Conservation (phyloP, 768 basidiomycete species). For the Tricholoma furcatifolium region DNA sequence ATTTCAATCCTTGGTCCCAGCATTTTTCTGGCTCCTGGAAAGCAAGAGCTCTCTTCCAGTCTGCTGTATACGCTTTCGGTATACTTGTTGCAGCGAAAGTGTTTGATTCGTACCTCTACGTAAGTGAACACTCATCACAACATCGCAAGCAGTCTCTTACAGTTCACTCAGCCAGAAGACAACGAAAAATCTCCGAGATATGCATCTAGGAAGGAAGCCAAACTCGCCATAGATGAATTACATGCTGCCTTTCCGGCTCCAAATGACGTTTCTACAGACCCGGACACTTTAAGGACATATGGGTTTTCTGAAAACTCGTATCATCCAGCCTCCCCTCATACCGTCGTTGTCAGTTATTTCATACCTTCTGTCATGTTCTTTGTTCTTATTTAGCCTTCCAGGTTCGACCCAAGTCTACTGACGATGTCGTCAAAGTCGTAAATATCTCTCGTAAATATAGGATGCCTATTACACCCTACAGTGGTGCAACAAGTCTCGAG, state of each 20-base stretch:
- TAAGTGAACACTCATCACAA: slow-evolving; percentile 12
- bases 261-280: slow-evolving; percentile 50
- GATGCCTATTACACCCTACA: slow-evolving; percentile 78
- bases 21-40: slow-evolving; percentile 32
- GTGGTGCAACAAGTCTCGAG: slow-evolving; percentile 86
- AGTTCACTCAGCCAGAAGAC: slow-evolving; percentile 8
- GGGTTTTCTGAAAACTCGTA: slow-evolving; percentile 74
- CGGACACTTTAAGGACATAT: slow-evolving; percentile 47
- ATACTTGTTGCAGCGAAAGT: slow-evolving; percentile 30
- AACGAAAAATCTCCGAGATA: slow-evolving; percentile 28
- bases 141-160: neutral
- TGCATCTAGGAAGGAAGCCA: slow-evolving; percentile 45
- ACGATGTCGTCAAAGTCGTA: slow-evolving; percentile 81
- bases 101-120: slow-evolving; percentile 26
- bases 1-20: slow-evolving; percentile 42
- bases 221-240: slow-evolving; percentile 54
- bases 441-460: slow-evolving; percentile 70
- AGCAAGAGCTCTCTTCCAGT: slow-evolving; percentile 33
- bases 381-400: slow-evolving; percentile 21
- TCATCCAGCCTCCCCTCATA: slow-evolving; percentile 56
- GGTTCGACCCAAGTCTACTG: slow-evolving; percentile 65
- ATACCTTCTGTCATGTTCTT: neutral
- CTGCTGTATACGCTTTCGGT: slow-evolving; percentile 33
- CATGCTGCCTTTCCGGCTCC: slow-evolving; percentile 41
- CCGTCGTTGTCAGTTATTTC: slow-evolving; percentile 39